Evolutionary conservation across 2,329 filamentous ascomycete genomes (phyloP), one percentile per base, ranked within the genome.

Genomic region (Tolypocladium pustulatum): DNA sequence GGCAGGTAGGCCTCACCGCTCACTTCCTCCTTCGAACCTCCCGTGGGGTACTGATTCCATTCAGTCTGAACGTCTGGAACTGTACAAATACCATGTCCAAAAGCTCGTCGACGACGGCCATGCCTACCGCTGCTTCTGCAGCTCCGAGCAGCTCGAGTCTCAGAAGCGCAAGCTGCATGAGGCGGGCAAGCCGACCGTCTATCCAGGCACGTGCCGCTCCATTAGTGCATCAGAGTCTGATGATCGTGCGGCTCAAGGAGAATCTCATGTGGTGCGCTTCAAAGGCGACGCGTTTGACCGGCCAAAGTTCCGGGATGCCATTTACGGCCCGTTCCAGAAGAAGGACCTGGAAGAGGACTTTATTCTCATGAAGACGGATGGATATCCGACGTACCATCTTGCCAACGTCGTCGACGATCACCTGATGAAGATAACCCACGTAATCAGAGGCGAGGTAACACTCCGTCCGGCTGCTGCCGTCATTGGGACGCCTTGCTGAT

Each of bases 361-460:
- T 25, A 89, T 99, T 61, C 78, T 99, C 46, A 77, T 97, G 61
- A 99, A 99, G 72, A 87, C 86, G 0, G 94, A 99, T 69, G 92
- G 91, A 0, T 89, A 89, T 63, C 94, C 94, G 0, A 99, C 95
- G 0, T 99, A 99, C 68, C 94, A 99, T 72, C 87, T 99, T 61
- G 94, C 94, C 5, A 99, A 97, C 68, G 93, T 99, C 10, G 87
- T 99, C 5, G 94, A 99, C 68, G 94, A 99, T 68, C 90, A 97
- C 71, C 78, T 88, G 61, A 99, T 99, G 94, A 77, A 90, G 60
- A 95, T 99, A 64, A 97, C 92, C 0, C 93, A 97, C 72, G 94
- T 99, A 17, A 89, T 99, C 60, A 86, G 94, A 49, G 94, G 93
- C 57, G 87, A 88, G 32, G 87, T 89, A 73, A 66, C 81, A 12